phyloP scores from a whole-genome alignment of 164 flowering plant species.

The Amborella trichopoda region DNA sequence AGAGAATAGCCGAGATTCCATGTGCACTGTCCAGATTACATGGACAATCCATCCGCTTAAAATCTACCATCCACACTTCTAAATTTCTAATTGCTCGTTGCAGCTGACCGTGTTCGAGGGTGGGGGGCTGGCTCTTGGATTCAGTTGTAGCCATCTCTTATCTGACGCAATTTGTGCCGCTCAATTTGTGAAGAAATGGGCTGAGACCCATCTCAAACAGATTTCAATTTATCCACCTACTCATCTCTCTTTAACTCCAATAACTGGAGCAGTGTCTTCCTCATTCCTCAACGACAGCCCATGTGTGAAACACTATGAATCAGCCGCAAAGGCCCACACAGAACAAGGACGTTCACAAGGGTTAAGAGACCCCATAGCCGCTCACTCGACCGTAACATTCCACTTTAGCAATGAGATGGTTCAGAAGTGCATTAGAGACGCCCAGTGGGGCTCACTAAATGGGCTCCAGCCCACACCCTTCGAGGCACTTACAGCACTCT shows the following conservation, averaged over 20 bases:
- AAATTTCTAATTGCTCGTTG: constrained; percentile 1
- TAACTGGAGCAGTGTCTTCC: too few relatives aligned
- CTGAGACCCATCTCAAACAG: constrained; percentile 33
- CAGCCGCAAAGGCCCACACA: too few relatives aligned
- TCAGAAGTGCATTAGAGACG: constrained; percentile 27
- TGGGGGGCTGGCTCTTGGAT: constrained; percentile 63
- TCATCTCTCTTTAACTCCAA: too few relatives aligned
- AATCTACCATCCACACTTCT: too few relatives aligned
- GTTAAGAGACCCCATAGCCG: too few relatives aligned
- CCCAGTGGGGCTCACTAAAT: constrained; percentile 4
- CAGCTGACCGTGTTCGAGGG: constrained; percentile 66
- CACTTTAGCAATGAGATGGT: constrained; percentile 33
- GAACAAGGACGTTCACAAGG: too few relatives aligned
- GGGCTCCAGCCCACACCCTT: constrained; percentile 32
- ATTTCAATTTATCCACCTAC: too few relatives aligned
- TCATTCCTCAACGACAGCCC: too few relatives aligned
- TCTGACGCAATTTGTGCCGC: constrained; percentile 44
- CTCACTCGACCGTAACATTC: constrained; percentile 30
- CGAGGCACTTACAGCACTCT: constrained; percentile 36
- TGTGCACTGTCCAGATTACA: too few relatives aligned
- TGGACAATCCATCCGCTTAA: too few relatives aligned
- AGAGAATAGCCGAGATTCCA: too few relatives aligned
- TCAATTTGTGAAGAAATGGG: constrained; percentile 56
- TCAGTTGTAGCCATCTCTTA: constrained; percentile 62
- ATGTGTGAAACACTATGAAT: too few relatives aligned